Base-by-base conservation (phyloP, 257 asterid genomes). In the Solanum appendiculatum region DNA sequence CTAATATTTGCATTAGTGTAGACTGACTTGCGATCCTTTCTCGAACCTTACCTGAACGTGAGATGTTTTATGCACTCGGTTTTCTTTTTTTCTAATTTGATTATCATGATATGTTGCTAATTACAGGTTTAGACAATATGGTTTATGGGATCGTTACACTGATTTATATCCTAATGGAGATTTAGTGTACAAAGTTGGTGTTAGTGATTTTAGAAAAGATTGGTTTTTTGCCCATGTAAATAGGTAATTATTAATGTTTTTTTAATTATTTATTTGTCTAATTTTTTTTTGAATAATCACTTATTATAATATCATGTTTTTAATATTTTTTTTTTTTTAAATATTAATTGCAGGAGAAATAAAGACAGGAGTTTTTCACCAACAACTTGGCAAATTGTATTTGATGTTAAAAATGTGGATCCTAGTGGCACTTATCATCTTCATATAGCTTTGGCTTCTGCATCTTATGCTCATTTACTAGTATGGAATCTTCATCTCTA, bases 381-480 rank as follows among this genome's bases (percentile, higher is more conserved):
- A 21, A 92, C 98, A 0, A 92, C 94, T 40, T 94, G 98, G 98
- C 90, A 88, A 89, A 89, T 96, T 66, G 81, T 82, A 25, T 96
- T 95, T 83, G 86, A 91, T 56, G 64, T 91, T 4, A 66, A 27
- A 68, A 85, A 89, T 9, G 93, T 94, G n/a, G 64, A 6, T 34
- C 46, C 46, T 14, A 27, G 6, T 2, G 94, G 90, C 73, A 88
- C 31, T 23, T 95, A 93, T 36, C 92, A 93, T 5, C 89, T 96
- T 10, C 89, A 93, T 87, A 37, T 96, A 64, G 98, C 99, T 63
- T 73, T 96, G 78, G 98, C 99, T 11, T 92, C 99, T 33, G 92
- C 99, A n/a, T 85, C 77, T 56, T 81, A 40, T 1, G 96, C 95
- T 5, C 89, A 91, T 31, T 66, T 96, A 34, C 93, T 91, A 86